Conservation (phyloP, 106 monocot genomes). For the Dendrobium nobile region DNA sequence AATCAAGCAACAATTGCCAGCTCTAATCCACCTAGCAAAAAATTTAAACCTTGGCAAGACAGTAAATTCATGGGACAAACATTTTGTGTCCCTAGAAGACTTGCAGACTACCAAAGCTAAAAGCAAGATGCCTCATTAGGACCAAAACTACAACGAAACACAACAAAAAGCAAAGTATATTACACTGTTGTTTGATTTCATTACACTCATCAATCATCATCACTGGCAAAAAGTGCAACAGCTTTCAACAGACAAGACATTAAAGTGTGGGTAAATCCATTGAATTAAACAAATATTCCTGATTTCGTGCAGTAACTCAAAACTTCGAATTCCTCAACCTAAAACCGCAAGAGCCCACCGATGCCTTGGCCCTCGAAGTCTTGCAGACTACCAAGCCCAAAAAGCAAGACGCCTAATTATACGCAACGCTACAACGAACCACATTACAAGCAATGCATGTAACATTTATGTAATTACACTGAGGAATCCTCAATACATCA, state of each 20-base stretch:
- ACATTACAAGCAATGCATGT: not conserved
- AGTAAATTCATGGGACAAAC: not conserved
- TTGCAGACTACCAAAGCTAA: not conserved
- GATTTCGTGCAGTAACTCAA: not conserved
- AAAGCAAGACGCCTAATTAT: not conserved
- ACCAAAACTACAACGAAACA: not conserved
- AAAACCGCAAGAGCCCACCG: not conserved
- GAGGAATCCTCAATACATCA: not conserved
- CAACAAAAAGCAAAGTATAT: not conserved
- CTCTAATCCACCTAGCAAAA: not conserved
- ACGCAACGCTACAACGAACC: not conserved
- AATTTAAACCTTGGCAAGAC: not conserved
- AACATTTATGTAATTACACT: not conserved
- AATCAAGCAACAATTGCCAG: not conserved
- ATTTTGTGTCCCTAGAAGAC: not conserved
- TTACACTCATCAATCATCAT: not conserved
- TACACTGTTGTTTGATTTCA: not conserved
- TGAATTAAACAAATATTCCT: not conserved
- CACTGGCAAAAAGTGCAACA: not conserved
- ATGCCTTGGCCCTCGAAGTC: not conserved
- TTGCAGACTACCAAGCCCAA: not conserved
- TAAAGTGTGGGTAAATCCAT: not conserved
- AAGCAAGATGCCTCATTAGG: not conserved
- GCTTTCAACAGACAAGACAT: not conserved
- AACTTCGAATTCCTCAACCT: not conserved